Conservation (phyloP, 1,284 basidiomycete genomes). For the Apiotrichum laibachii region DNA sequence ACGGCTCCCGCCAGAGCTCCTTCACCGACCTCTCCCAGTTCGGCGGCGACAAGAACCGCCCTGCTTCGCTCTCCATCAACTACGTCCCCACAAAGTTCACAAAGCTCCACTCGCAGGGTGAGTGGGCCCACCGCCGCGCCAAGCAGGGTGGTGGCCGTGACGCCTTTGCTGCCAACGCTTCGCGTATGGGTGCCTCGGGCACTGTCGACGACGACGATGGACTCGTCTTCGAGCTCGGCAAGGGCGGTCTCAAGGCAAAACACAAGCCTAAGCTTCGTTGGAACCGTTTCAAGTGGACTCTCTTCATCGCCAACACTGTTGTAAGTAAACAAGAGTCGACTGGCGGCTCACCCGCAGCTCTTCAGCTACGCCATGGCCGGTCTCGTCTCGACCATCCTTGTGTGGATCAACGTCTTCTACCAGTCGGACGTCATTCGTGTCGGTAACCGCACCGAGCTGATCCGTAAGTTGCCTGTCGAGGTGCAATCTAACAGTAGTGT, state of each 20-base stretch:
- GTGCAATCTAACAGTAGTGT: conserved; percentile 49
- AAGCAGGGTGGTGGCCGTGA: conserved; percentile 63
- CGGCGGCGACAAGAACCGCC: conserved; percentile 25
- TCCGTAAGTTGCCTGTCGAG: conserved; percentile 46
- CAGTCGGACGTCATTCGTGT: conserved; percentile 62
- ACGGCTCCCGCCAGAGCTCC: conserved; percentile 24
- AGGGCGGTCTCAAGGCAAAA: conserved; percentile 49
- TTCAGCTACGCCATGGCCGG: conserved; percentile 58
- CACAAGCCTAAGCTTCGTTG: conserved; percentile 58
- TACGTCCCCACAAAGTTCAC: conserved; percentile 68
- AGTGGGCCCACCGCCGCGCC: conserved; percentile 44
- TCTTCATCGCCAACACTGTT: conserved; percentile 59
- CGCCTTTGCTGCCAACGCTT: conserved; percentile 55
- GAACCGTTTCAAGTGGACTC: conserved; percentile 68
- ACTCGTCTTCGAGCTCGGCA: conserved; percentile 50
- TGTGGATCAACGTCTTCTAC: conserved; percentile 65
- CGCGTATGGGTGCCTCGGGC: conserved; percentile 57
- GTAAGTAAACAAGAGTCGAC: conserved; percentile 48
- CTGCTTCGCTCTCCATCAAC: conserved; percentile 56
- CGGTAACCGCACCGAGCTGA: conserved; percentile 61
- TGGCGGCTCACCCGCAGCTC: conserved; percentile 49
- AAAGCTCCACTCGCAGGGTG: conserved; percentile 53
- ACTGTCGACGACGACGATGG: conserved; percentile 61
- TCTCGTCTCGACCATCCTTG: conserved; percentile 60
- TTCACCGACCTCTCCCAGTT: conserved; percentile 24